Evolutionary conservation across 495 filamentous ascomycete species (phyloP), one percentile per base, ranked within the genome.

Genomic region (Pseudevernia furfuracea): DNA sequence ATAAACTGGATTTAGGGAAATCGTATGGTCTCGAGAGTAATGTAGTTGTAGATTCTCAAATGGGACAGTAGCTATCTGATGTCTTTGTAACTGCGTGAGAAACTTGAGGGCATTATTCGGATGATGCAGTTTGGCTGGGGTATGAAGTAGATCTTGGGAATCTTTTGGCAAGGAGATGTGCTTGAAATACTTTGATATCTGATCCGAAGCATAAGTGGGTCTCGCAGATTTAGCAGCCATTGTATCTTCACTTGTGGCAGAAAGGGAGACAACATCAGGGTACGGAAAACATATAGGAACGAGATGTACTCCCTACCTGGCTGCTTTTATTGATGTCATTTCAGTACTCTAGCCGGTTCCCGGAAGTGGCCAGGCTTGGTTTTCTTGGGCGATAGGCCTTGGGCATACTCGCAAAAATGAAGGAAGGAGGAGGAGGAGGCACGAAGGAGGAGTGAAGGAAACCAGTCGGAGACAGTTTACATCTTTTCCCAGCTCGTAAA

Each of bases 41-140:
- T 86, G 83, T 0, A 85, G 69, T 10, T 74, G 71, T 6, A 86
- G 70, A 67, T 89, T 91, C 66, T 92, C 90, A 59, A 90, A 92
- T 1, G 89, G 88, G 23, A 90, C 80, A 11, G 74, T 74, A 0
- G 83, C 77, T 38, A 90, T 76, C 59, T 86, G 84, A 49, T 80
- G 72, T 23, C 70, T 65, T 59, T 71, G 69, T 7, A 71, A 25
- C 8, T 36, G 46, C 9, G 66, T 71, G 48, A 70, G 64, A 36
- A 67, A 63, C 0, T 64, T 30, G 19, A 71, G 55, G 19, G 52
- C 53, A 25, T 48, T 17, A 14, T 25, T 17, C 6, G 38, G 30
- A 19, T 37, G 36, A 6, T 63, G 17, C 38, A 55, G 14, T 7
- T 25, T 28, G 0, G 10, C 4, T 7, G 43, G 39, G 11, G 34